Evolutionary conservation across 768 basidiomycete genomes (phyloP).

Genomic region (Lentinus tigrinus): DNA sequence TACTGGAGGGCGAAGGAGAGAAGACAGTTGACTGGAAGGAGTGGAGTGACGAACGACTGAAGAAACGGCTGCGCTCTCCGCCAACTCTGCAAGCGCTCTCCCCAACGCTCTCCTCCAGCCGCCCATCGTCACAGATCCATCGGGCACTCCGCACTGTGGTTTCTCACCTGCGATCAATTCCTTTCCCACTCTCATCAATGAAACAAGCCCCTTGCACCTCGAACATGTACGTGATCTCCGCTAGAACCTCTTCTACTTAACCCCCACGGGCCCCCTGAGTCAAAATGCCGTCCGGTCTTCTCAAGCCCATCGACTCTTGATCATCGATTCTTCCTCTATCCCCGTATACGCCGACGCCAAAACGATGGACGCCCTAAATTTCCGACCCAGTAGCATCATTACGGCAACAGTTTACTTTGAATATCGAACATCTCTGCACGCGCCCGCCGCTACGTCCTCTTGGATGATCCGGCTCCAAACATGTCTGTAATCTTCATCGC

Average conservation of each 20-base stretch:
- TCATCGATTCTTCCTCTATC: too few relatives aligned
- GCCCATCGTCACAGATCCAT: not conserved
- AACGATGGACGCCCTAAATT: too few relatives aligned
- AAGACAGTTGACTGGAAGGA: slow-evolving; percentile 12
- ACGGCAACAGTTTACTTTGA: too few relatives aligned
- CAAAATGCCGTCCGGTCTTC: too few relatives aligned
- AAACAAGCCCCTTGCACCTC: too few relatives aligned
- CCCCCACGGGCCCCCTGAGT: too few relatives aligned
- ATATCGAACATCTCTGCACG: not conserved
- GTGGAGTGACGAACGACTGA: slow-evolving; percentile 6
- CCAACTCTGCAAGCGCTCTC: not conserved
- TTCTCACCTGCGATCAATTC: not conserved
- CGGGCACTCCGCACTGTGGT: not conserved
- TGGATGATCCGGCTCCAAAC: slow-evolving; percentile 21
- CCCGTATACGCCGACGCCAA: too few relatives aligned
- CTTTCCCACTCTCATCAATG: too few relatives aligned
- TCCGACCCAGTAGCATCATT: too few relatives aligned
- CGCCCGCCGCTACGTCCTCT: not conserved
- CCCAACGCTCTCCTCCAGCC: not conserved
- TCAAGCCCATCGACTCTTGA: too few relatives aligned
- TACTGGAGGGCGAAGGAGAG: slow-evolving; percentile 39
- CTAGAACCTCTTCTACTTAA: too few relatives aligned
- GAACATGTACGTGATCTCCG: too few relatives aligned
- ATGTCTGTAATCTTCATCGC: slow-evolving; percentile 41
- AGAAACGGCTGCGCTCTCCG: not conserved